Evolutionary conservation across 139 green algal genomes (phyloP).

Genomic region (Diplosphaera chodatii): DNA sequence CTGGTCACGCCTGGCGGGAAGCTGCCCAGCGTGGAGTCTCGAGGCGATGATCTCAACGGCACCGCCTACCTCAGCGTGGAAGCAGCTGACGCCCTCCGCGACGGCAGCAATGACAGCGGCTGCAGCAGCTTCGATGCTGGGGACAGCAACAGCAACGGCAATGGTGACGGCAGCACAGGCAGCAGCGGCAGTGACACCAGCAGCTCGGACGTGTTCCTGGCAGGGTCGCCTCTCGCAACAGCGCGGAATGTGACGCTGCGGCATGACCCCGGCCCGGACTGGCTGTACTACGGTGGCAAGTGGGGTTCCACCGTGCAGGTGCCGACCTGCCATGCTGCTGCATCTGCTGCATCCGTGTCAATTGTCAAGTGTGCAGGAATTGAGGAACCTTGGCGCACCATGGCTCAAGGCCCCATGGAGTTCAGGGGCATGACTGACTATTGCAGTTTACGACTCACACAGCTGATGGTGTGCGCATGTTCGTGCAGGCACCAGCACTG

Average conservation of each 20-base stretch:
- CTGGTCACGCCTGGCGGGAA: conserved; percentile 8
- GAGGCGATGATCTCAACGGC: conserved; percentile 16
- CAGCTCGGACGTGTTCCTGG: not conserved
- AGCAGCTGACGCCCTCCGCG: not conserved
- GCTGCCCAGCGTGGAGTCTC: conserved; percentile 13
- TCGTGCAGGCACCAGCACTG: conserved; percentile 17
- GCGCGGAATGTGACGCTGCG: not conserved
- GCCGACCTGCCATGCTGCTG: too few species aligned
- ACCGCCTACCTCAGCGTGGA: not conserved
- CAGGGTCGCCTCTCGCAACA: not conserved
- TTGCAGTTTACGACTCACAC: too few species aligned
- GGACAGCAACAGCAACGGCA: too few species aligned
- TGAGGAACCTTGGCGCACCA: too few species aligned
- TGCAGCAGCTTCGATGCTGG: not conserved
- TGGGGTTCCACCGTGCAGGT: conserved; percentile 25
- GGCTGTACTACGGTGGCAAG: conserved; percentile 15
- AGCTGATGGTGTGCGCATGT: too few species aligned
- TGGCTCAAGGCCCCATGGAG: too few species aligned
- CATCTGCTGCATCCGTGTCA: too few species aligned
- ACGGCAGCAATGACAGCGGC: not conserved
- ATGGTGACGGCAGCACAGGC: too few species aligned
- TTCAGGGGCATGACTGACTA: too few species aligned
- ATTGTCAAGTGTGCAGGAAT: too few species aligned
- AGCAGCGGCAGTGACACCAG: not conserved
- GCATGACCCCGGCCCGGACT: not conserved